Base-by-base conservation (phyloP, 768 basidiomycete genomes). In the Lanmaoa rubissima region DNA sequence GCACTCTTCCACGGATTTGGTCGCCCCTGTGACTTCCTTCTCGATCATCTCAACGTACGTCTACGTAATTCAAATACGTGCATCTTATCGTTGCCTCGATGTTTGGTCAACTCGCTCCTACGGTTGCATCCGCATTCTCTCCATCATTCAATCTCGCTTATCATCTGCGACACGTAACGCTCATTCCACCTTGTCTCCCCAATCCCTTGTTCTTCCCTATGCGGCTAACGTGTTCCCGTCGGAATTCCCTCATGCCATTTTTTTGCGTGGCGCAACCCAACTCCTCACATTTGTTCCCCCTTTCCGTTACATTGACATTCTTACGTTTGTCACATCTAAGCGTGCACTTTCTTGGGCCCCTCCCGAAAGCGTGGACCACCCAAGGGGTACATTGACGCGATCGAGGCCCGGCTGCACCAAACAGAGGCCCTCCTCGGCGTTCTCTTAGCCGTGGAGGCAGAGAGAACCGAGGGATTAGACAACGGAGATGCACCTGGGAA, bases 311-410 rank as follows among this genome's bases (percentile, higher is more conserved):
- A 45, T 47, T 58, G 57, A 53, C 58, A 47, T 34, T 54, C 7
- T 43, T 34, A 19, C 36, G n/a, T 35, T 14, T 43, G 44, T 58
- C 44, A 47, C 59, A 19, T 35, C 66, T 42, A 38, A 90, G 87
- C 82, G 19, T 91, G 88, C 67, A 90, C 90, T 0, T 90, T 88
- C 72, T 77, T 90, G 40, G 87, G 87, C 3, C 88, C 88, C 9
- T 90, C 88, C 13, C 82, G 87, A 62, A 89, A 89, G 68, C 87
- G 92, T 61, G 92, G 92, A 2, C 89, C 90, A 4, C 90, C 91
- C n/a, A 92, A 92, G 67, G 93, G 93, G 1, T 96, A 96, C 77
- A 94, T 96, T 67, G 92, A 95, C 65, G 92, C 92, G 31, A 93
- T 96, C 63, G 93, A 96, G 73, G 89, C 90, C 14, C 84, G 92